These are phyloP conservation scores for Pythium biforme DNA, from an alignment of 352 stramenopile genomes.

Conservation along the genomic window DNA sequence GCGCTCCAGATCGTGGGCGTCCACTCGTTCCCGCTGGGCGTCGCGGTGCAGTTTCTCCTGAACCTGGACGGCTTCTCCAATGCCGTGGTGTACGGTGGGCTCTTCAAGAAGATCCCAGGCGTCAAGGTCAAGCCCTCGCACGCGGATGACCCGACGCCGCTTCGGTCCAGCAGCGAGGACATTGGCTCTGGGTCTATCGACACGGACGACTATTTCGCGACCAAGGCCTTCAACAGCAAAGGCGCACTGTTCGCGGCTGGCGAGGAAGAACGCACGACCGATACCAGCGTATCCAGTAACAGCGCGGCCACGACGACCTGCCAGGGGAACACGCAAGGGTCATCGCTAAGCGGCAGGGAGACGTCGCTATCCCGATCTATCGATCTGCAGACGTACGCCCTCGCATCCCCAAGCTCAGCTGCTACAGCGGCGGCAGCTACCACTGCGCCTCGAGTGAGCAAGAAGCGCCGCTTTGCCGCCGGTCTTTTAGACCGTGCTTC, in stretches of 20 bases:
- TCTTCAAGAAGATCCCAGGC: conserved; percentile 35
- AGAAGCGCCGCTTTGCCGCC: conserved; percentile 22
- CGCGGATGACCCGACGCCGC: neutral
- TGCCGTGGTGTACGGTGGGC: conserved; percentile 66
- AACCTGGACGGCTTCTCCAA: conserved; percentile 75
- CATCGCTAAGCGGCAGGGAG: neutral
- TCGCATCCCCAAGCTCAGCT: conserved; percentile 1
- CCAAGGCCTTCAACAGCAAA: conserved; percentile 13
- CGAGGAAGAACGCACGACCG: conserved; percentile 25
- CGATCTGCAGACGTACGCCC: neutral
- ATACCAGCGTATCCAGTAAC: conserved; percentile 13
- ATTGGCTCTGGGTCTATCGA: conserved; percentile 5
- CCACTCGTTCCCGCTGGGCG: conserved; percentile 36
- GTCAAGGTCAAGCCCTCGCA: neutral
- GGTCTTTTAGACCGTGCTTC: conserved; percentile 20
- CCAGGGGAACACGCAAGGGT: neutral
- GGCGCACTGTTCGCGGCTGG: conserved; percentile 9
- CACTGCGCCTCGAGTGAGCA: neutral
- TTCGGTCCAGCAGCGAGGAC: conserved; percentile 16
- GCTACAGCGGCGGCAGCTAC: too few species aligned
- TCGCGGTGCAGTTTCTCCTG: conserved; percentile 58
- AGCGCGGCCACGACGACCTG: neutral
- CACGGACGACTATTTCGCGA: conserved; percentile 16
- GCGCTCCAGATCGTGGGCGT: conserved; percentile 42
- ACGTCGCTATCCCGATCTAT: neutral